A percentile compares a stretch with the other conserved stretches of the same genome.
phyloP scores from a whole-genome alignment of 2,329 filamentous ascomycete genomes.

The Emmonsiellopsis sp. region DNA sequence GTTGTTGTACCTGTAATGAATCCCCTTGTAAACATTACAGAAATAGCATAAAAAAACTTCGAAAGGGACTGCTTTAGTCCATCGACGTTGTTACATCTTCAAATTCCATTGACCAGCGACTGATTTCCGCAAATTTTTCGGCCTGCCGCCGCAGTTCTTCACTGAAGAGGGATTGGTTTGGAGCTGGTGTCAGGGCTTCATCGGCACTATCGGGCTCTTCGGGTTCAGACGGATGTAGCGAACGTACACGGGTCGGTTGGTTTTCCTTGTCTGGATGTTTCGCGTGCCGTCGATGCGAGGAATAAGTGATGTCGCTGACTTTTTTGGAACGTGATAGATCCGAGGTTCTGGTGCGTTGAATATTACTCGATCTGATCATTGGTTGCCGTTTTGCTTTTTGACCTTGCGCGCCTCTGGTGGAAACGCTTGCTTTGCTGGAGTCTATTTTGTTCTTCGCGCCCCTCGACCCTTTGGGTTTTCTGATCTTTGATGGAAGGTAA shows the following conservation, averaged over 20 bases:
- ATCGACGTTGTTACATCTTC: slow-evolving; percentile 27
- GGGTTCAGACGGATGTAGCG: slow-evolving; percentile 25
- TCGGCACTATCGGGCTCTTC: slow-evolving; percentile 16
- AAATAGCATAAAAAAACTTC: neutral
- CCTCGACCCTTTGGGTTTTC: slow-evolving; percentile 8
- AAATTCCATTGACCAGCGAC: slow-evolving; percentile 35
- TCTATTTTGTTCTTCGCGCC: neutral
- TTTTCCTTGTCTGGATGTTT: slow-evolving; percentile 23
- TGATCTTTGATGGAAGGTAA: slow-evolving; percentile 17
- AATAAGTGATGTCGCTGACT: slow-evolving; percentile 7
- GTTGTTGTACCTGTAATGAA: too few species aligned
- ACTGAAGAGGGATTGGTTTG: slow-evolving; percentile 17
- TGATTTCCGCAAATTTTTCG: slow-evolving; percentile 32
- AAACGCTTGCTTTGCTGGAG: neutral
- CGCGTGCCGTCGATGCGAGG: slow-evolving; percentile 9
- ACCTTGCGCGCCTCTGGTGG: neutral
- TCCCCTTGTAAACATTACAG: neutral
- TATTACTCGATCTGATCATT: neutral
- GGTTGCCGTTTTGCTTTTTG: neutral
- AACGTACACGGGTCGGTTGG: slow-evolving; percentile 11
- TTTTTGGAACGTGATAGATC: neutral
- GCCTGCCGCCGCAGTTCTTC: slow-evolving; percentile 27
- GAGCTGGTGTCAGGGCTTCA: slow-evolving; percentile 10
- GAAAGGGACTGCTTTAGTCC: slow-evolving; percentile 15
- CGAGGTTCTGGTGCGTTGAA: neutral